Base-by-base conservation (phyloP, 768 basidiomycete genomes). In the Calocybe indica region DNA sequence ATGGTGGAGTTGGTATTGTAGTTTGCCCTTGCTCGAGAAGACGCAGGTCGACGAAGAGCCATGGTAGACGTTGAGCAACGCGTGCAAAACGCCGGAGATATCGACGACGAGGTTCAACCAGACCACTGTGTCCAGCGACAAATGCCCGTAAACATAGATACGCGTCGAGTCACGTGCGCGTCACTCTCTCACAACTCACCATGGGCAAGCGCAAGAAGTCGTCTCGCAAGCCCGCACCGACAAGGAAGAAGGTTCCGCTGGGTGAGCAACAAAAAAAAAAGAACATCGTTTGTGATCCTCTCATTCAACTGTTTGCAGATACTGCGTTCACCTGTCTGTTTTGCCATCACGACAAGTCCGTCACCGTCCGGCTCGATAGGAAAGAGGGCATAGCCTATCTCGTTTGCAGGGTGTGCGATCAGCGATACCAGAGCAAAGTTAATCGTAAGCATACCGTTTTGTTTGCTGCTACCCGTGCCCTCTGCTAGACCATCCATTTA, bases 171-270 rank as follows among this genome's bases (percentile, higher is more conserved):
- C 68, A 66, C 68, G 69, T 73, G 73, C 51, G 48, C 48, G 48
- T 47, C 45, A 32, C 42, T 34, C 45, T 35, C 33, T 50, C 35
- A 43, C 42, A 46, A 11, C 31, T 39, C 37, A 37, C 54, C 49
- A 92, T 92, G 90, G 90, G 90, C 50, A 92, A 92, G 67, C 83
- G 90, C 55, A 92, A 92, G 69, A 92, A 92, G 65, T 88, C 91
- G 0, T 82, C 89, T 13, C 79, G 86, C 60, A 90, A 91, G 55
- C 87, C 89, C 6, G 78, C 75, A 33, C 79, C 79, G 39, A 67
- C 85, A 5, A 75, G 80, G 54, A 79, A 74, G 55, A 82, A 79
- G 60, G 81, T 82, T 1, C 84, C 88, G 4, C 73, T 92, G 10
- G 91, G 90, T 91, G 44, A 49, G 78, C 61, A 12, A 10, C 14